Evolutionary conservation across 148 eudicot genomes (phyloP), one percentile per base, ranked within the genome.

Genomic region (Amaranthus cruentus): DNA sequence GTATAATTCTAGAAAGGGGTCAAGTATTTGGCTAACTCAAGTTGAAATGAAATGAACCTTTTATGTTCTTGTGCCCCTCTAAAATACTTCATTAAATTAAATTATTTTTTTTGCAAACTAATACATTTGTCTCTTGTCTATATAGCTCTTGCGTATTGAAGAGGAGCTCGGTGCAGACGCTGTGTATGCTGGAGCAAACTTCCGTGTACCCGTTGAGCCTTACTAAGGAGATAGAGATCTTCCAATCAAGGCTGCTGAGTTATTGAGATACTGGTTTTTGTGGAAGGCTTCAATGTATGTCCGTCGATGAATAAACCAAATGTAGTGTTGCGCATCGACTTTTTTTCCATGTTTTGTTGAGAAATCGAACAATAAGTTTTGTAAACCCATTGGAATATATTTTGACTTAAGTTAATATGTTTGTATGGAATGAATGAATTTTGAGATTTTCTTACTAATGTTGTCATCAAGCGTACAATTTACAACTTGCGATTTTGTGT

Each of bases 141-240:
- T 73, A 15, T 85, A 89, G 96, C 85, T 90, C 69, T 83, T 90
- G 87, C 84, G 92, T 62, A 94, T 94, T 77, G 97, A 94, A 71
- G 98, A 94, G 78, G 98, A 94, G 86, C 97, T 94, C n/a, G 98
- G 98, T 62, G 79, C 86, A 8, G 90, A 84, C n/a, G 98, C 98
- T 38, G 88, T 91, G 14, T 94, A 94, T 74, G 98, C 98, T 6
- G 98, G 98, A 75, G 87, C 83, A 46, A 85, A 74, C 84, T 94
- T 91, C 97, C 97, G 96, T 44, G 55, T 48, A 12, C 98, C 98
- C 0, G 97, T 91, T 47, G 91, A 88, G 62, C 98, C 97, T 73
- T 94, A 94, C 76, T 94, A 88, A 83, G 82, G 56, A 4, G 57
- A 28, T 51, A 48, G 69, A 49, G 54, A 28, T 28, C 49, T 66